Base-by-base conservation (phyloP, 208 protist genomes). In the Trypanosoma congolense region DNA sequence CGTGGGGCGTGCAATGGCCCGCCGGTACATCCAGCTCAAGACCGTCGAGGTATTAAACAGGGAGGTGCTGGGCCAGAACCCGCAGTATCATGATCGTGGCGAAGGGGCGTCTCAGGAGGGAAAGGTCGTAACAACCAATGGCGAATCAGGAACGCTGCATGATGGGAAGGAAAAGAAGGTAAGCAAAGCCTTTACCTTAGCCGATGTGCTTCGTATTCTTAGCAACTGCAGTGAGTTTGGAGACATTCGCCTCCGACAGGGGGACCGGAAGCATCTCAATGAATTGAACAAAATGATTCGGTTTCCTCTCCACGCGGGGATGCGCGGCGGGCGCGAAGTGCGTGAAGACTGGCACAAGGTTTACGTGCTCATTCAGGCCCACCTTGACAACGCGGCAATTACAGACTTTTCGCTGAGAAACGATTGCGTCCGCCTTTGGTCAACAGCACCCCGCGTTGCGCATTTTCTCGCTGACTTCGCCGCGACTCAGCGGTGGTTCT, bases 331-430 rank as follows among this genome's bases (percentile, higher is more conserved):
- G 22, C 65, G 84, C 12, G 83, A 89, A 49, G 86, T 95, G 22
- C 73, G 80, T 1, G 85, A 95, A 57, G 71, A 90, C 40, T 95
- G 89, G 89, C 89, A 95, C 41, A 95, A 95, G 70, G 61, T 74
- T 8, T 93, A 84, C 60, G 63, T 95, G 8, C 71, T 95, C 9
- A 71, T 93, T 43, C 84, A 95, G 57, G 72, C 65, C 0, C 76
- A 86, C n/a, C 44, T 93, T 4, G 65, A 57, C 10, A 72, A 86
- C 9, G 45, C 83, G 16, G 21, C 69, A 12, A 49, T 93, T 36
- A 70, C 52, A 0, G 87, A 91, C 52, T 68, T 90, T 24, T 87
- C 80, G 1, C 61, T 95, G 14, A 56, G 81, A 30, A 93, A 93
- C 65, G 89, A 95, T 50, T 74, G 54, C 28, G 60, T 76, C 36